Base-by-base conservation (phyloP, 768 basidiomycete genomes). In the Coprinopsis strossmayeri region DNA sequence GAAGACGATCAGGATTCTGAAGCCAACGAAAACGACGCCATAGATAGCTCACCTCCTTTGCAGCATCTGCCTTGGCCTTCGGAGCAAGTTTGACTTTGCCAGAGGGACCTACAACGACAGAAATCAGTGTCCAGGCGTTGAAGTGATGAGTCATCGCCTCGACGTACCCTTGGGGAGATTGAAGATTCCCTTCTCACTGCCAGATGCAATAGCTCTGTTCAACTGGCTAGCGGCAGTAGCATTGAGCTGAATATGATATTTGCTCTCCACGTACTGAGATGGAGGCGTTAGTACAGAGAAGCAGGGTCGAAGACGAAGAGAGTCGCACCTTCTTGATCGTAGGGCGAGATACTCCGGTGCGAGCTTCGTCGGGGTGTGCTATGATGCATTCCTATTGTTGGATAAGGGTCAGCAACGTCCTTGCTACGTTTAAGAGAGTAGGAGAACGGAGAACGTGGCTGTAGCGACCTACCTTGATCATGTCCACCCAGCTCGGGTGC, bases 231-330 rank as follows among this genome's bases (percentile, higher is more conserved):
- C 75, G 62, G 88, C 80, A 10, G 87, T 69, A 53, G 82, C 77
- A 56, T 81, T 84, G 57, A 89, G 76, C 59, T 82, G 78, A 56
- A 95, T 72, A 61, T 81, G 81, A 72, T 91, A 95, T 60, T 79
- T 86, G 55, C 78, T 73, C 69, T 91, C 88, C 49, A 94, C 81
- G 65, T 91, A 77, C 90, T 92, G 51, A 46, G 37, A 50, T 48
- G 53, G 50, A 51, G 45, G 32, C 48, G 46, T 40, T 47, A 49
- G 37, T 42, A 50, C 46, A 18, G 46, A 49, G 43, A 48, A 43
- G 43, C 47, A n/a, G 41, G 48, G 40, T 32, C 13, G 15, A 18
- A 27, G 15, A 30, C 28, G 43, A 48, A 49, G 45, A 46, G 51
- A 35, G 51, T 50, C 63, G 34, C 39, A 78, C 83, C 73, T 69